Evolutionary conservation across 2,329 filamentous ascomycete species (phyloP), one percentile per base, ranked within the genome.

Genomic region (Fusarium brachygibbosum): DNA sequence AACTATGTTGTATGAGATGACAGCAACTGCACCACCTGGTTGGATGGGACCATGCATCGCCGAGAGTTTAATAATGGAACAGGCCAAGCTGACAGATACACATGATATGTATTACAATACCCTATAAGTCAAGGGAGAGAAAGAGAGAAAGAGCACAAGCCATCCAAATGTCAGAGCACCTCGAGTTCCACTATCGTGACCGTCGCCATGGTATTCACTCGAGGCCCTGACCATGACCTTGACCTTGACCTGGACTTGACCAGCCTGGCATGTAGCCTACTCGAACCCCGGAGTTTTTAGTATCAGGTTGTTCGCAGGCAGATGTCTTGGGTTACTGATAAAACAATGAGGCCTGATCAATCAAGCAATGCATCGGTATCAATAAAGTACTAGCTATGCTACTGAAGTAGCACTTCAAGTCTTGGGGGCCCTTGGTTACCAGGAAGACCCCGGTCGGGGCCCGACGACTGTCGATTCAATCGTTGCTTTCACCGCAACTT

Each of bases 401-500:
- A 28, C 34, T 19, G 17, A 23, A 50, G 32, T 35, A 29, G 37
- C 38, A 60, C 57, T 58, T 49, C 38, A 46, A 50, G 21, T 45
- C 44, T 52, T 52, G 48, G 53, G 16, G 45, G 38, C 11, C 19
- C 61, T 60, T 61, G 54, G 64, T 50, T 38, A 28, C 73, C 48
- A 50, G 73, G 73, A 73, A 73, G 55, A 73, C 69, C 73, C 73
- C 61, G 54, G 73, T 72, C 48, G 40, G 46, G 19, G 46, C 54
- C 48, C 61, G 64, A 66, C 58, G 65, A 61, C 61, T 60, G 48
- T 61, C 45, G 62, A 66, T 65, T 65, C 42, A 60, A 60, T 63
- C 69, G 65, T 60, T 58, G 61, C 73, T 75, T 75, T 75, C 73
- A 75, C 73, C 73, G 73, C 73, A 75, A 74, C 69, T 74, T 74